A percentile compares a stretch with the other conserved stretches of the same genome.
phyloP scores from a whole-genome alignment of 75 land plant species.

The Larix kaempferi region DNA sequence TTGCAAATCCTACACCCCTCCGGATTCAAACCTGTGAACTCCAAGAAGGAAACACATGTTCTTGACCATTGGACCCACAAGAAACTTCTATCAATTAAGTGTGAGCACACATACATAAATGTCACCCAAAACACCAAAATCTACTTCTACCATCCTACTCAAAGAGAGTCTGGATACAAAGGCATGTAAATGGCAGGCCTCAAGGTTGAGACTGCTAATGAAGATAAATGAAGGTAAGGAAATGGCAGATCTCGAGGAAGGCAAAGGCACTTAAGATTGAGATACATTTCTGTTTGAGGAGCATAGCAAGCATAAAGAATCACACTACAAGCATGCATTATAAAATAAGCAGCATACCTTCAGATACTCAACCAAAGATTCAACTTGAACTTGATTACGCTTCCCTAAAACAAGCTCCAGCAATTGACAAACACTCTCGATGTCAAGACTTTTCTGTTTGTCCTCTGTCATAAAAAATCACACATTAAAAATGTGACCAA shows the following conservation, averaged over 20 bases:
- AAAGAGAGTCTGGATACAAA: neutral
- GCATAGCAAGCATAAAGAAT: neutral
- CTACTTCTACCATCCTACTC: neutral
- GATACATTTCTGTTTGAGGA: neutral
- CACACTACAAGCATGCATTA: neutral
- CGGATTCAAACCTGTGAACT: too few relatives aligned
- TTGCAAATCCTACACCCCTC: too few relatives aligned
- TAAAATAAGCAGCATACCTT: constrained; percentile 43
- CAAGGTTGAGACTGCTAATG: neutral
- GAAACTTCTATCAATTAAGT: too few relatives aligned
- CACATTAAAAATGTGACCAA: constrained; percentile 1
- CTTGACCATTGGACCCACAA: too few relatives aligned
- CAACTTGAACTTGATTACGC: constrained; percentile 55
- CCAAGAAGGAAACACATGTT: too few relatives aligned
- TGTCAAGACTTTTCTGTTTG: constrained; percentile 82
- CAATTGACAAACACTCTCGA: constrained; percentile 77
- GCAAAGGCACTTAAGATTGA: neutral
- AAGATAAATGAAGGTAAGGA: too few relatives aligned
- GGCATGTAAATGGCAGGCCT: neutral
- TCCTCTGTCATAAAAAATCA: constrained; percentile 33
- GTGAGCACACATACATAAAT: too few relatives aligned
- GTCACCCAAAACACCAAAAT: too few relatives aligned
- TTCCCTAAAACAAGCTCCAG: constrained; percentile 79
- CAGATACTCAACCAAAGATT: constrained; percentile 60
- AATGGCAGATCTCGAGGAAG: neutral